phyloP scores from a whole-genome alignment of 1,139 yeast genomes.

The Wickerhamomyces sp. region DNA sequence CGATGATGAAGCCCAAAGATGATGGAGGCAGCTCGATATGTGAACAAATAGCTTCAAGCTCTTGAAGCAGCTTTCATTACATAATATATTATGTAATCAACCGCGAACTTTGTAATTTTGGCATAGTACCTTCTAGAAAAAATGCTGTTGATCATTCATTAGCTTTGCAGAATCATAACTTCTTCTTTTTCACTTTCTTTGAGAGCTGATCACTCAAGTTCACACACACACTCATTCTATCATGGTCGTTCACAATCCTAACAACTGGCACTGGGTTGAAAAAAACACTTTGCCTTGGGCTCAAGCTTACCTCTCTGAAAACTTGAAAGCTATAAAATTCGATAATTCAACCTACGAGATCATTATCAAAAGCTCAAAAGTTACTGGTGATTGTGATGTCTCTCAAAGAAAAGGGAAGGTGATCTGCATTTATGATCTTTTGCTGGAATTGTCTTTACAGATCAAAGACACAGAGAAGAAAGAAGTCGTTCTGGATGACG shows the following conservation, averaged over 20 bases:
- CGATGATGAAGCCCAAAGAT: neutral
- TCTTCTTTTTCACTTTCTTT: too few relatives aligned
- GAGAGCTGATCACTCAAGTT: too few relatives aligned
- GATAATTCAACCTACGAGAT: slow-evolving; percentile 34
- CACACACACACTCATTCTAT: neutral
- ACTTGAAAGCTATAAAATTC: slow-evolving; percentile 35
- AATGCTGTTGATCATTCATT: too few relatives aligned
- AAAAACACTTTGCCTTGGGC: slow-evolving; percentile 79
- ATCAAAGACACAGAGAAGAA: slow-evolving; percentile 32
- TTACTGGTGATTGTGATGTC: slow-evolving; percentile 74
- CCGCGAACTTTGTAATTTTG: too few relatives aligned
- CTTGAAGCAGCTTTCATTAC: too few relatives aligned
- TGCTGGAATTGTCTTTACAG: slow-evolving; percentile 37
- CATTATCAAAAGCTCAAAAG: slow-evolving; percentile 36
- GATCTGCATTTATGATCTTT: slow-evolving; percentile 65
- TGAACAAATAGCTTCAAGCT: neutral
- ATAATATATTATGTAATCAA: too few relatives aligned
- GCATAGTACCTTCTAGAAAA: too few relatives aligned
- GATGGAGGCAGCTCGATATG: neutral
- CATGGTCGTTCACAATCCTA: slow-evolving; percentile 80
- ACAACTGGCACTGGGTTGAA: slow-evolving; percentile 89
- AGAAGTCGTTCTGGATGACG: slow-evolving; percentile 28
- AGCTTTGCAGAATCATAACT: too few relatives aligned
- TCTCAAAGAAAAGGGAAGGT: slow-evolving; percentile 80
- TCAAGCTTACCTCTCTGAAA: slow-evolving; percentile 46